Conservation (phyloP, 495 filamentous ascomycete genomes). For the Lophiotrema nucula region DNA sequence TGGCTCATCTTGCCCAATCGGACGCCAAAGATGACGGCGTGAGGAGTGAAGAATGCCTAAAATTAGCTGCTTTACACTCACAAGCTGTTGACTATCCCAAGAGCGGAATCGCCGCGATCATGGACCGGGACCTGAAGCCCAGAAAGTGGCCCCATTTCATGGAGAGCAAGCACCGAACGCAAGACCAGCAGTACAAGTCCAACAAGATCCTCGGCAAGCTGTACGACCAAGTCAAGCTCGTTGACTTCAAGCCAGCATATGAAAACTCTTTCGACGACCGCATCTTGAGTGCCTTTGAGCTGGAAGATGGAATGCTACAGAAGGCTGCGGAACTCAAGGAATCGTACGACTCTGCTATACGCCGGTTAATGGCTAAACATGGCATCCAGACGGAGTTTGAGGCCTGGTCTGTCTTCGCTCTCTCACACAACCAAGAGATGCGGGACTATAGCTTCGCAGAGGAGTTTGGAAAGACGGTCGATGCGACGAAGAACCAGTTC, state of each 20-base stretch:
- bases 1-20: constrained; percentile 76
- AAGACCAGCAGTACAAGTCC: constrained; percentile 63
- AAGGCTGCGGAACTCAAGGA: constrained; percentile 65
- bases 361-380: constrained; percentile 80
- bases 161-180: constrained; percentile 61
- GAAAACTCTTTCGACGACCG: constrained; percentile 71
- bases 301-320: constrained; percentile 54
- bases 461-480: constrained; percentile 66
- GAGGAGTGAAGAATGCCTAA: constrained; percentile 65
- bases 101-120: constrained; percentile 71
- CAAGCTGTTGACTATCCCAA: constrained; percentile 92
- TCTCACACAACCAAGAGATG: constrained; percentile 63
- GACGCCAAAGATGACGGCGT: constrained; percentile 64
- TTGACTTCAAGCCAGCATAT: constrained; percentile 71
- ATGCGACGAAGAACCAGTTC: constrained; percentile 64
- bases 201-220: constrained; percentile 74
- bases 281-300: constrained; percentile 64
- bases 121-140: constrained; percentile 60
- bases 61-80: constrained; percentile 80
- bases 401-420: constrained; percentile 78
- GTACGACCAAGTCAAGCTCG: constrained; percentile 67
- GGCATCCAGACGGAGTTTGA: constrained; percentile 90
- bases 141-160: constrained; percentile 84
- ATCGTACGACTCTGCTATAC: constrained; percentile 74
- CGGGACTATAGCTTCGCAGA: constrained; percentile 86